Base-by-base conservation (phyloP, 192 early-diverging fungal genomes). In the Mortierella alpina region DNA sequence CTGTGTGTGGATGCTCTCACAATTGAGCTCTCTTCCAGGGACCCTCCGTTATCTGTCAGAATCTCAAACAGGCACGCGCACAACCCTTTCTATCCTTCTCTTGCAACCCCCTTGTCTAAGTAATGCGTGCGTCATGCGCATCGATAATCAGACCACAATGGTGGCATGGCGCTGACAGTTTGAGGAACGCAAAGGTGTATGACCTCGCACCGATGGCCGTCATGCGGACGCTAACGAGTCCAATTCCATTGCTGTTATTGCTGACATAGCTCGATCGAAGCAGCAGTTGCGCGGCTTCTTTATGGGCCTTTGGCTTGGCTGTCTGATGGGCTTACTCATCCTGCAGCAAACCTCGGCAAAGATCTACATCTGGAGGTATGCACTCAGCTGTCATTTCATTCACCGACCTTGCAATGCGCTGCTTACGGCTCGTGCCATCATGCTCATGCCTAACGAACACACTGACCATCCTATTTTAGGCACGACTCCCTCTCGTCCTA, bases 281-380 rank as follows among this genome's bases (percentile, higher is more conserved):
- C 77, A 80, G 42, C 77, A 80, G 53, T 45, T 72, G 42, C 77
- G 77, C 7, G 77, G 77, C n/a, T 68, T 80, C 22, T 42, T 80
- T 17, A 67, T 80, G 69, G 77, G 77, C 13, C 70, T 72, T 6
- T 80, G 69, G 70, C 70, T 80, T 45, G 77, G 77, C 45, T 63
- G 59, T 47, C 45, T 80, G 46, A 47, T 80, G 58, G 65, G 65
- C 12, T 12, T 72, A 1, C 48, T 80, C 14, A 72, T 72, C 54
- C 54, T 80, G 39, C 77, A 80, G 58, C 66, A 72, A 42, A 68
- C 77, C 12, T 59, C 77, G 3, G 59, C 64, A 42, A 72, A 72
- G 46, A 31, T 72, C 15, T 55, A 58, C 39, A 58, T 68, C 44
- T 72, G 62, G 64, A 52, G 65, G 64, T 70, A 72, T 63, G 56